Conservation (phyloP, 768 basidiomycete genomes). For the Suillus ampliporus region DNA sequence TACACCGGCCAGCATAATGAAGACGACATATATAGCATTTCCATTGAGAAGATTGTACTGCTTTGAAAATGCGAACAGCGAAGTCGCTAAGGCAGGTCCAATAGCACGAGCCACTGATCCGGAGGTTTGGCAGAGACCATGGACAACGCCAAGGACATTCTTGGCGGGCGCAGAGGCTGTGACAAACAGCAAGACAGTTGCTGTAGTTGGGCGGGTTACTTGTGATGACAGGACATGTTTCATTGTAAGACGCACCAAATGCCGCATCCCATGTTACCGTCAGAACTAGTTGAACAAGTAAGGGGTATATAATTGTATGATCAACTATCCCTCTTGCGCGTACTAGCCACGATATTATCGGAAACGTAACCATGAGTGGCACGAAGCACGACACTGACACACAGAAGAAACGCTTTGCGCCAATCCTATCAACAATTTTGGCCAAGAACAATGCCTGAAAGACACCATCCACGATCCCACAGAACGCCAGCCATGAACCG, state of each 20-base stretch:
- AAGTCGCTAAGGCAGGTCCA: conserved; percentile 54
- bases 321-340: conserved; percentile 36
- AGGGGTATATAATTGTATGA: conserved; percentile 42
- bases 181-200: conserved; percentile 57
- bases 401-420: conserved; percentile 48
- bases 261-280: conserved; percentile 46
- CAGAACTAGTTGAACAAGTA: conserved; percentile 34
- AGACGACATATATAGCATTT: conserved; percentile 52
- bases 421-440: conserved; percentile 45
- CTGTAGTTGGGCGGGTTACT: conserved; percentile 35
- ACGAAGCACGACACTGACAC: conserved; percentile 43
- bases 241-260: conserved; percentile 40
- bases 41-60: conserved; percentile 54
- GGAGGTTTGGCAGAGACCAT: conserved; percentile 59
- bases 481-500: conserved; percentile 42
- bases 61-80: conserved; percentile 59
- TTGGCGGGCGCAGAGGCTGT: conserved; percentile 58
- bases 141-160: conserved; percentile 59
- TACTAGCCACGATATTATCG: conserved; percentile 49
- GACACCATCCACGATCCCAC: conserved; percentile 43
- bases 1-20: conserved; percentile 37
- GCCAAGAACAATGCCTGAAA: conserved; percentile 49
- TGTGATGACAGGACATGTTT: neutral
- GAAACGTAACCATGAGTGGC: conserved; percentile 49
- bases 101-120: conserved; percentile 53